Base-by-base conservation (phyloP, 768 basidiomycete genomes). In the Termitomyces sp. region DNA sequence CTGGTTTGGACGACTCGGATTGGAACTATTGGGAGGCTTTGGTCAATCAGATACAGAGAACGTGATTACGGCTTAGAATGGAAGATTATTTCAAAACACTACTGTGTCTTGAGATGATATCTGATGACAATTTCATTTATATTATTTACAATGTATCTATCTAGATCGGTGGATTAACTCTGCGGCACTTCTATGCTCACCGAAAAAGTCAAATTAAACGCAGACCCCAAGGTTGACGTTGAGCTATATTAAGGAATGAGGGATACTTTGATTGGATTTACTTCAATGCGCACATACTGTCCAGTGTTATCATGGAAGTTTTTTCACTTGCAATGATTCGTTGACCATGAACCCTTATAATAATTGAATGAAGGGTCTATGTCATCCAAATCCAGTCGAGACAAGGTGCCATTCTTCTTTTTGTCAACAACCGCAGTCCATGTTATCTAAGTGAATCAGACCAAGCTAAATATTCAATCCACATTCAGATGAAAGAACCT, bases 21-120 rank as follows among this genome's bases (percentile, higher is more conserved):
- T 90, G 85, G 82, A 83, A 75, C 58, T 92, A 91, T 65, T 91
- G 90, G 90, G 89, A 92, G 67, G 83, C 84, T 20, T 69, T 92
- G 61, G 86, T 92, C n/a, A 87, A 76, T 61, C 81, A 82, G 57
- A 81, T 84, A 45, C 79, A 78, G 48, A 73, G 76, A 22, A 75
- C 74, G 52, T 77, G 60, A 69, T 24, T 20, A 39, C n/a, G 15
- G 16, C 20, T 41, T 9, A 34, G 20, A n/a, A 13, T 44, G 30
- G 41, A 45, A 44, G 20, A 12, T 44, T 33, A 11, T 44, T 53
- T 18, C 27, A 27, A 27, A 33, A 42, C 16, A 15, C 22, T 55
- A 33, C n/a, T 27, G 33, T 54, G 31, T 44, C 31, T 39, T 18
- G 30, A 42, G 39, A 41, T 31, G 27, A 44, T 37, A 16, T n/a